Base-by-base conservation (phyloP, 2,329 filamentous ascomycete species). In the Epichloe hybrida region DNA sequence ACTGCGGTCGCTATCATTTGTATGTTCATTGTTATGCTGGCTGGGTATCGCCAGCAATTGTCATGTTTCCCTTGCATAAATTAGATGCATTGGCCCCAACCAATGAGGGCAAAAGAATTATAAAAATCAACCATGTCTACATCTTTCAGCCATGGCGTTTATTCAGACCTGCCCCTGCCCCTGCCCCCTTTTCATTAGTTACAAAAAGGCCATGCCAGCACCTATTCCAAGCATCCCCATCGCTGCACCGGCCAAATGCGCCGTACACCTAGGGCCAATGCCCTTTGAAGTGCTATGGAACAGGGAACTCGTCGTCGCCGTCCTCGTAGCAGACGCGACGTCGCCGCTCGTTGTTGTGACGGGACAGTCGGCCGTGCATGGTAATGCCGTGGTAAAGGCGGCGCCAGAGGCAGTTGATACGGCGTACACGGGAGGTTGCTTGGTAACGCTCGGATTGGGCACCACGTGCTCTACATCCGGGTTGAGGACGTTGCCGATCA, bases 401-500 rank as follows among this genome's bases (percentile, higher is more conserved):
- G 70, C 65, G 11, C 59, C 55, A 39, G 71, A 66, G 4, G 63
- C 66, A 5, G 68, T 71, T 4, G 77, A 80, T 51, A 72, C 72
- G 23, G 66, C 65, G 65, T 77, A 86, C 1, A 74, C 80, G 4
- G 75, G 70, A 0, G 68, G 60, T 38, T 76, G 74, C 1, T 72
- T 70, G 23, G 58, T 59, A 1, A 63, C 54, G 3, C 59, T 61
- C 6, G 68, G 65, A 45, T 74, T 63, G 0, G 72, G 72, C 17
- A 56, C 53, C 3, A 59, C 63, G 3, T 56, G 56, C 13, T 64
- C 52, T 4, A 60, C 65, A 38, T 70, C 60, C 1, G 71, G 73
- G 58, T 72, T 75, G 34, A 77, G 63, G 7, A 75, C 71, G 51
- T 68, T 70, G 59, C 82, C 77, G 51, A 81, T 69, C 43, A 81